A percentile compares a stretch with the other conserved stretches of the same genome.
phyloP scores from a whole-genome alignment of 805 yeast genomes.

The Ogataea glucozyma region DNA sequence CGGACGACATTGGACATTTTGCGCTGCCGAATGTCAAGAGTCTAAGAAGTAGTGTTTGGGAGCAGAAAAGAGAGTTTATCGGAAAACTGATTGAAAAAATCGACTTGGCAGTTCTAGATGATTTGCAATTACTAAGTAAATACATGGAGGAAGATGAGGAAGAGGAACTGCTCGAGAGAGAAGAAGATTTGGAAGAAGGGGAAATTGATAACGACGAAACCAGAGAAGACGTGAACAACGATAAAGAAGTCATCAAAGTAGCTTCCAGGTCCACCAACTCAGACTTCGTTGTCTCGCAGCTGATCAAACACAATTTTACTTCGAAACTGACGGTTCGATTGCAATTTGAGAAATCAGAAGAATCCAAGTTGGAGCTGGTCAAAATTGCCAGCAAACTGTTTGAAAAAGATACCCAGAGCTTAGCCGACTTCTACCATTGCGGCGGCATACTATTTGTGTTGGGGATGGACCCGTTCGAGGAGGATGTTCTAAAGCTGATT shows the following conservation, averaged over 20 bases:
- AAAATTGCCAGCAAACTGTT: constrained; percentile 17
- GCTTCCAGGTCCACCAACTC: constrained; percentile 2
- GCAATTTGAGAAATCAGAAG: constrained; percentile 13
- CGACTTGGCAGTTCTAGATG: constrained; percentile 14
- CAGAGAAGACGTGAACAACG: neutral
- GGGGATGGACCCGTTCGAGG: constrained; percentile 10
- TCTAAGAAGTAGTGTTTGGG: constrained; percentile 4
- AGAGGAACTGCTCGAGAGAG: too few relatives aligned
- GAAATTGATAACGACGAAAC: neutral
- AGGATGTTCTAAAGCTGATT: constrained; percentile 11
- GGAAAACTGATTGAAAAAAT: constrained; percentile 9
- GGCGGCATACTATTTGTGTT: constrained; percentile 19
- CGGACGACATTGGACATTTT: constrained; percentile 13
- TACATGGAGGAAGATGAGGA: constrained; percentile 14
- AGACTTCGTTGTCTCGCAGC: constrained; percentile 13
- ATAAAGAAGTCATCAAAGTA: too few relatives aligned
- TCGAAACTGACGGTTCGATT: constrained; percentile 12
- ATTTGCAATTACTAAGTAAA: constrained; percentile 16
- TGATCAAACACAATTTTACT: constrained; percentile 15
- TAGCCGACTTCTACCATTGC: constrained; percentile 20
- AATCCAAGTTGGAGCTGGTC: constrained; percentile 17
- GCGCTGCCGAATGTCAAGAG: constrained; percentile 5
- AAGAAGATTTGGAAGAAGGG: too few relatives aligned
- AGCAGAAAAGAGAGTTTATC: constrained; percentile 16
- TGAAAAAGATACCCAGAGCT: constrained; percentile 13